Percentiles rank a stretch among this genome's conserved stretches.
These are phyloP conservation scores for Ogataea pini DNA, from an alignment of 805 yeast genomes.

Conservation along the genomic window DNA sequence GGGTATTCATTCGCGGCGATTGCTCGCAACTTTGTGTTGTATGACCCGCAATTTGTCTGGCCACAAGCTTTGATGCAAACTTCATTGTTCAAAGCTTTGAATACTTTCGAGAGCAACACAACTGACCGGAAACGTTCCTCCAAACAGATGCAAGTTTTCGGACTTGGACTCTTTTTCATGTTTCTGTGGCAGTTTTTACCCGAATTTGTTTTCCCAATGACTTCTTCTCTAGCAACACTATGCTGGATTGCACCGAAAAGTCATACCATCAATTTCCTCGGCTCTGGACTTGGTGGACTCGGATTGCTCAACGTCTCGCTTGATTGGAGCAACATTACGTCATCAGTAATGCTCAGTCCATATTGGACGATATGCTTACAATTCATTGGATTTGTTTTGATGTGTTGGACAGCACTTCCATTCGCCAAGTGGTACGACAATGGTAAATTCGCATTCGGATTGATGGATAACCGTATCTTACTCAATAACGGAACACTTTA, in stretches of 20 bases:
- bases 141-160: constrained; percentile 40
- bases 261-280: constrained; percentile 43
- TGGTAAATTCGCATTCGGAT: constrained; percentile 39
- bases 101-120: constrained; percentile 7
- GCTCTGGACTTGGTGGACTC: constrained; percentile 56
- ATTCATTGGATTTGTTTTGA: constrained; percentile 45
- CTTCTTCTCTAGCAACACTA: constrained; percentile 48
- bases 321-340: constrained; percentile 56
- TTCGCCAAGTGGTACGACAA: constrained; percentile 42
- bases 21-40: constrained; percentile 45
- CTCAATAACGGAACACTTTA: constrained; percentile 40
- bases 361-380: constrained; percentile 54
- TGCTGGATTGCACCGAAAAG: constrained; percentile 52
- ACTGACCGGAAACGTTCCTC: constrained; percentile 13
- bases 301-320: constrained; percentile 49
- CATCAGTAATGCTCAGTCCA: constrained; percentile 49
- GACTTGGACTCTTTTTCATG: constrained; percentile 36
- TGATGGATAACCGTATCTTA: constrained; percentile 49
- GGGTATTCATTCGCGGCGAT: constrained; percentile 57
- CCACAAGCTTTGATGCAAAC: constrained; percentile 56
- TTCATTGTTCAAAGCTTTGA: constrained; percentile 39
- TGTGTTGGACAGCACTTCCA: constrained; percentile 53
- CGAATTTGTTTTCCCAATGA: constrained; percentile 48
- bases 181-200: constrained; percentile 52
- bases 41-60: constrained; percentile 53